phyloP scores from a whole-genome alignment of 805 yeast genomes.

The Kregervanrija pseudodelftensis region DNA sequence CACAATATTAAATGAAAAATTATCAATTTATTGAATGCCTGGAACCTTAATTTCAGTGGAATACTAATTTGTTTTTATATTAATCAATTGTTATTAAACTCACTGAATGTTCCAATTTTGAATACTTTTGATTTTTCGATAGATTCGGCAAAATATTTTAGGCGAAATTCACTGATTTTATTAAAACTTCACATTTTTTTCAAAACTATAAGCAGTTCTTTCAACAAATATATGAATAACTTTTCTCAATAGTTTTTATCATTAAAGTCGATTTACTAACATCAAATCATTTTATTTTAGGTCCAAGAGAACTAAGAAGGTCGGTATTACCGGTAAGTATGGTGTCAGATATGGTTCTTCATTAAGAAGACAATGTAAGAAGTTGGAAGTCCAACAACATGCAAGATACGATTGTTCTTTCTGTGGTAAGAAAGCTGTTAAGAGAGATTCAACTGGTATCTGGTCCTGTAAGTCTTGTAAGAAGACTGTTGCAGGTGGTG shows the following conservation, averaged over 20 bases:
- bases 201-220: not conserved
- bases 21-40: too few species aligned
- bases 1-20: too few species aligned
- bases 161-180: too few species aligned
- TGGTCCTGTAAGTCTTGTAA: slow-evolving; percentile 94
- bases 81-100: too few species aligned
- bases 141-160: too few species aligned
- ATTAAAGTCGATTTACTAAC: slow-evolving; percentile 3
- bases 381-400: slow-evolving; percentile 98
- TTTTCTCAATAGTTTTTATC: too few species aligned
- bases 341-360: slow-evolving; percentile 99
- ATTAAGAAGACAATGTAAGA: slow-evolving; percentile 98
- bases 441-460: slow-evolving; percentile 98
- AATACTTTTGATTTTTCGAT: too few species aligned
- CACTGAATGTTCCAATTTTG: too few species aligned
- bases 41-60: too few species aligned
- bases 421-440: slow-evolving; percentile 99
- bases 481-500: slow-evolving; percentile 99
- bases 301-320: slow-evolving; percentile 99
- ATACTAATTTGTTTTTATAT: too few species aligned
- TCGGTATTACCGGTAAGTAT: slow-evolving; percentile 99
- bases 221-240: slow-evolving; percentile 4
- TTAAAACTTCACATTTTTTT: too few species aligned
- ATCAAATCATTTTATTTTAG: slow-evolving; percentile 30
- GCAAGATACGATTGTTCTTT: slow-evolving; percentile 98